Evolutionary conservation across 2,329 filamentous ascomycete genomes (phyloP).

Genomic region (Daldinia eschscholtzii): DNA sequence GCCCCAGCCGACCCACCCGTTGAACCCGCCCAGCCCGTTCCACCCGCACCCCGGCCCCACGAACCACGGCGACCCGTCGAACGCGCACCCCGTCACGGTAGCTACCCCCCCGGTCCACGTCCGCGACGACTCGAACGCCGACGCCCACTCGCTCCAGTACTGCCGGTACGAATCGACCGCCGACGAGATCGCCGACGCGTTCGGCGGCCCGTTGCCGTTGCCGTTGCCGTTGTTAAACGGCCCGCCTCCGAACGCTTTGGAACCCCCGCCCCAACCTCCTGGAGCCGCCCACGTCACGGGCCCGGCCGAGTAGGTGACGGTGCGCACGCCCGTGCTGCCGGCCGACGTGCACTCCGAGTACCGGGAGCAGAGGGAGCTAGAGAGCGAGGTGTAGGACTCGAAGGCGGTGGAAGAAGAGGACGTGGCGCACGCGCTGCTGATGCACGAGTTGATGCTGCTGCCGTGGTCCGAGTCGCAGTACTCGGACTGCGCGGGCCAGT

Average conservation of each 20-base stretch:
- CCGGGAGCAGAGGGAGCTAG: conserved; percentile 57
- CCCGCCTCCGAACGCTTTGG: conserved; percentile 11
- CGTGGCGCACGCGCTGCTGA: conserved; percentile 48
- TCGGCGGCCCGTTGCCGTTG: conserved; percentile 1
- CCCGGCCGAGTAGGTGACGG: conserved; percentile 54
- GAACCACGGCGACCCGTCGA: conserved; percentile 57
- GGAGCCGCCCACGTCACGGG: conserved; percentile 54
- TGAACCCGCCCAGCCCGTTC: conserved; percentile 54
- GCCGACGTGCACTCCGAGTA: conserved; percentile 57
- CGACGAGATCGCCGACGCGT: conserved; percentile 24
- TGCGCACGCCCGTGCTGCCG: conserved; percentile 57
- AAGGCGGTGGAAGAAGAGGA: conserved; percentile 47
- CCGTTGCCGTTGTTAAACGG: background rate
- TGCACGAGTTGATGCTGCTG: conserved; percentile 48
- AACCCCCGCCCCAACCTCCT: conserved; percentile 47
- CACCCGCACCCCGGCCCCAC: conserved; percentile 56
- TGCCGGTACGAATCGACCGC: conserved; percentile 37
- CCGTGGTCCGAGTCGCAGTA: conserved; percentile 51
- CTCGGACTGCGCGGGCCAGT: conserved; percentile 51
- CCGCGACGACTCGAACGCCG: conserved; percentile 47
- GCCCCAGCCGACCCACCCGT: conserved; percentile 58
- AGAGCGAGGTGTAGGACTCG: conserved; percentile 53
- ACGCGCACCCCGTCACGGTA: conserved; percentile 59
- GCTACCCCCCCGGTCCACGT: conserved; percentile 57
- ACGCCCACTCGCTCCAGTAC: conserved; percentile 52